Base-by-base conservation (phyloP, 2,329 filamentous ascomycete species). In the Ceratocystis diversiconidia region DNA sequence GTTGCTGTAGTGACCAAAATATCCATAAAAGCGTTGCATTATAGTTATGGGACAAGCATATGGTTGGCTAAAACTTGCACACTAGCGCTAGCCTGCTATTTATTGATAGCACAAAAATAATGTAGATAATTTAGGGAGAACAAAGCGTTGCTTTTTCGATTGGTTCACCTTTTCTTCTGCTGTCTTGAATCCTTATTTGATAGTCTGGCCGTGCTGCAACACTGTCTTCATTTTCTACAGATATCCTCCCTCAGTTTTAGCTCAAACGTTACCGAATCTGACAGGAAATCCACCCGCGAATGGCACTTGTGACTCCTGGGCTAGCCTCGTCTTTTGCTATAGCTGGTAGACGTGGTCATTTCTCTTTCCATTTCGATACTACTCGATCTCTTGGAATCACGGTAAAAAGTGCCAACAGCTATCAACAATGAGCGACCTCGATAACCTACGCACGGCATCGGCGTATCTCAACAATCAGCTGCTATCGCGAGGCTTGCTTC, bases 391-490 rank as follows among this genome's bases (percentile, higher is more conserved):
- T 32, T 41, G 36, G 25, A 4, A 10, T 62, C 22, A 61, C 22
- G 32, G 59, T 28, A 6, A 63, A 2, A 22, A 6, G 7, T n/a
- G 30, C 8, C 6, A 10, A 48, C 19, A n/a, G 36, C 30, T 12
- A n/a, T 5, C 19, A n/a, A 64, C 52, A 22, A 83, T 83, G 80
- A 78, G 80, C 70, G 82, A 85, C 72, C 75, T 77, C 63, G 82
- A 85, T 52, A 87, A 85, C 71, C 77, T 88, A 57, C 80, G 80
- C 67, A 85, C 84, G 70, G 85, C 85, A 15, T 87, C 85, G 73
- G 78, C 84, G 74, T 88, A 88, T 74, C 86, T 88, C 76, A 88
- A 88, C 76, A 88, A 88, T 72, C 84, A 87, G 72, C 79, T 88
- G 55, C 78, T 88, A 12, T 86, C 85, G 3, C 78, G 85, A 67